These are phyloP conservation scores for Brassica juncea DNA, from an alignment of 345 rosid genomes.

Conservation along the genomic window DNA sequence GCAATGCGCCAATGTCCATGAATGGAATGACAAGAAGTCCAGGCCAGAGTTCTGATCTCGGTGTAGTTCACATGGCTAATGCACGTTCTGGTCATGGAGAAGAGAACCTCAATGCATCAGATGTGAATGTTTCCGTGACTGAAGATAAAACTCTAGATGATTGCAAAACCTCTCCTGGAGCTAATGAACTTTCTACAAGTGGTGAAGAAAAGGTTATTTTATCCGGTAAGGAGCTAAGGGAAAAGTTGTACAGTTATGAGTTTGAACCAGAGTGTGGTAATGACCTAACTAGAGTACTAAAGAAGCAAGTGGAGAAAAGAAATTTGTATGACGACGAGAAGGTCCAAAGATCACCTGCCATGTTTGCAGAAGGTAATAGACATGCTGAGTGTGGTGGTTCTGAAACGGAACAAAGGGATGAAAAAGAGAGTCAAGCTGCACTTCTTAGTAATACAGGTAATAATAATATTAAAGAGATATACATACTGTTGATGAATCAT, in stretches of 20 bases:
- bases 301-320: conserved; percentile 47
- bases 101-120: conserved; percentile 36
- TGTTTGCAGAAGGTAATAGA: conserved; percentile 36
- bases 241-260: conserved; percentile 49
- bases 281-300: conserved; percentile 40
- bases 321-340: conserved; percentile 57
- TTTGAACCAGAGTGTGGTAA: conserved; percentile 51
- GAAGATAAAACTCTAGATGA: conserved; percentile 38
- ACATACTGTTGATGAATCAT: conserved; percentile 30
- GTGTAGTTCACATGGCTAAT: conserved; percentile 4
- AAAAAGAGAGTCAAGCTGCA: conserved; percentile 33
- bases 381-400: conserved; percentile 30
- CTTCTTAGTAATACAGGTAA: conserved; percentile 39
- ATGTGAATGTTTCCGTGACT: conserved; percentile 31
- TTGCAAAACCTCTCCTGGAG: conserved; percentile 37
- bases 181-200: conserved; percentile 47
- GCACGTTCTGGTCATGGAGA: conserved; percentile 33
- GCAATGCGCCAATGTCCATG: conserved; percentile 32
- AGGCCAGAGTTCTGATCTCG: conserved; percentile 15
- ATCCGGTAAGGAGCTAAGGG: conserved; percentile 52
- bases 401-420: conserved; percentile 33
- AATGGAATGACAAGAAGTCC: conserved; percentile 29
- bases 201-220: conserved; percentile 63
- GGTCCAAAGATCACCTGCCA: conserved; percentile 50
- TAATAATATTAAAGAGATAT: conserved; percentile 15